Base-by-base conservation (phyloP, 2,329 filamentous ascomycete genomes). In the Pseudohalonectria lignicola region DNA sequence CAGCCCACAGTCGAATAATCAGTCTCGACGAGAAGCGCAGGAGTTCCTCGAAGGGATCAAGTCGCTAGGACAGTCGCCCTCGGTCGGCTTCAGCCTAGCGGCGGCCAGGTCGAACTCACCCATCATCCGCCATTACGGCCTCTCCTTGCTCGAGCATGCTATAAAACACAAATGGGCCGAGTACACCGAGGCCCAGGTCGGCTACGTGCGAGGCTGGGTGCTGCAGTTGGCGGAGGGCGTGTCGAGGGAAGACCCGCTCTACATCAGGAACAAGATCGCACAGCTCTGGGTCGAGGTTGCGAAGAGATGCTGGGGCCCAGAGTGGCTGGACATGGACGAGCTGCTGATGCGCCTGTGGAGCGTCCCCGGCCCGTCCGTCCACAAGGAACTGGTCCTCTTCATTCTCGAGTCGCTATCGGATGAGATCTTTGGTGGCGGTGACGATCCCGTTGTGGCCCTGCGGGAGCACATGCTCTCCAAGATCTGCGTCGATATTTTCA, bases 261-360 rank as follows among this genome's bases (percentile, higher is more conserved):
- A 88, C 55, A 66, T 95, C 46, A 75, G 90, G 49, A 96, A 94
- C 68, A 98, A 98, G 64, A 81, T 92, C 25, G 86, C 86, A 20
- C 83, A 94, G 60, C 64, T 98, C 44, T 98, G 92, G 92, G 85
- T 88, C 7, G 92, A 96, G 59, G 70, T 94, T 38, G 87, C 88
- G 30, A 96, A 96, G 65, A 76, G 90, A 50, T 84, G 78, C 54
- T 98, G 92, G 92, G 86, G 74, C n/a, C 70, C 76, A 23, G 83
- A 92, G 44, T 98, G 93, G 92, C 79, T 83, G 66, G 79, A 93
- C 53, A 94, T 98, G 90, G 93, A 98, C 56, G 64, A 78, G 45
- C 71, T 84, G 53, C 71, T 98, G 39, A 75, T 88, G 32, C 74
- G 78, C 50, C 69, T 96, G 16, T 98, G 92, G 92, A 80, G 87